These are phyloP conservation scores for Hypoxylon lienhwacheense DNA, from an alignment of 495 filamentous ascomycete genomes.

Conservation along the genomic window DNA sequence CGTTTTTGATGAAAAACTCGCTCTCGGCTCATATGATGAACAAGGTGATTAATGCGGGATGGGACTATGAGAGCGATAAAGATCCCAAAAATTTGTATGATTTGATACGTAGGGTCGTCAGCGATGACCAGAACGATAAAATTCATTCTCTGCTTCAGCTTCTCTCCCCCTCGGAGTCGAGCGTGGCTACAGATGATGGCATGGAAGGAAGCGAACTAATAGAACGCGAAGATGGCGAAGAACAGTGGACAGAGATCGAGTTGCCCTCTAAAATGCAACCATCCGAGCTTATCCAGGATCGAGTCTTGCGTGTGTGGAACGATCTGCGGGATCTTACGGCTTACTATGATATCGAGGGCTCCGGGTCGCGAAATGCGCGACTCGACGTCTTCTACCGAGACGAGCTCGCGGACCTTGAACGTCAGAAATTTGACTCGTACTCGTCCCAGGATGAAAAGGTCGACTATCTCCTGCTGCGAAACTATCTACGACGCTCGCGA, in stretches of 20 bases:
- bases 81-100: constrained; percentile 33
- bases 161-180: constrained; percentile 15
- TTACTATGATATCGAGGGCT: constrained; percentile 43
- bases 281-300: constrained; percentile 38
- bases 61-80: constrained; percentile 5
- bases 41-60: constrained; percentile 11
- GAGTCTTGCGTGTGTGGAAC: constrained; percentile 37
- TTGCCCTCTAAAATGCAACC: constrained; percentile 22
- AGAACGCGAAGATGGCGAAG: constrained; percentile 25
- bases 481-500: constrained; percentile 41
- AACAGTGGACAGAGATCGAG: constrained; percentile 27
- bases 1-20: constrained; percentile 24
- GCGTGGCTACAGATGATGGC: constrained; percentile 10
- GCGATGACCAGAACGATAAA: background rate
- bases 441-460: constrained; percentile 45
- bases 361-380: constrained; percentile 32
- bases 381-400: constrained; percentile 35
- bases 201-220: constrained; percentile 15
- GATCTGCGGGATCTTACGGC: constrained; percentile 39
- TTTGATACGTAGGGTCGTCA: constrained; percentile 18
- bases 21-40: constrained; percentile 19
- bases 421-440: constrained; percentile 37
- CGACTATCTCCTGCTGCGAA: constrained; percentile 49
- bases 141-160: background rate
- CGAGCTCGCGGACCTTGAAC: constrained; percentile 36